Percentiles rank a stretch among this genome's conserved stretches.
phyloP scores from a whole-genome alignment of 23 red algal species.

The Chondrus crispus region DNA sequence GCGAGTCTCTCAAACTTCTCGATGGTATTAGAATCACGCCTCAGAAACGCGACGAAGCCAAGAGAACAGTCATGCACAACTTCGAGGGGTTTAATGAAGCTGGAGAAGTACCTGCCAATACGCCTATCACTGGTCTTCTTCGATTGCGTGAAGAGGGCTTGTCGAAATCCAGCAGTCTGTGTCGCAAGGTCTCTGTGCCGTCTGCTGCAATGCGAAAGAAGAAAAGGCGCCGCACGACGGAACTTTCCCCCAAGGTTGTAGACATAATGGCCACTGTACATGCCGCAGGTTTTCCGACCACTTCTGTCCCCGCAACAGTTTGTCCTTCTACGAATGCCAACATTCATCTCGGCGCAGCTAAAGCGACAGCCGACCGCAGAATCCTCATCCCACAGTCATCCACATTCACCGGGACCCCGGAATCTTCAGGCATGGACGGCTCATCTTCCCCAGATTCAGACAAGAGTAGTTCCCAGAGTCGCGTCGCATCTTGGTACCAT shows the following conservation, averaged over 20 bases:
- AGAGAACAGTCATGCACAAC: neutral
- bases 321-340: neutral
- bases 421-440: too few relatives aligned
- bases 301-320: neutral
- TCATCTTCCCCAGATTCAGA: too few relatives aligned
- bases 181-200: too few relatives aligned
- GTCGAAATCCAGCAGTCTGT: too few relatives aligned
- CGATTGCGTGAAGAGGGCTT: neutral
- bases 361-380: too few relatives aligned
- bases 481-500: too few relatives aligned
- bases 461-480: too few relatives aligned
- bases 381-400: too few relatives aligned
- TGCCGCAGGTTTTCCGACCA: slow-evolving; percentile 20
- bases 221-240: neutral
- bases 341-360: slow-evolving; percentile 2
- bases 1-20: slow-evolving; percentile 11
- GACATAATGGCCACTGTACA: slow-evolving; percentile 28
- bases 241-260: neutral
- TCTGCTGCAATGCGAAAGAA: neutral
- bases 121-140: neutral
- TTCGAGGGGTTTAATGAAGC: neutral
- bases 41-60: neutral
- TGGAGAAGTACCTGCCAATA: neutral
- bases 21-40: neutral
- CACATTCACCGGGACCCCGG: too few relatives aligned